These are phyloP conservation scores for Colletotrichum trifolii DNA, from an alignment of 2,329 filamentous ascomycete species.

Conservation along the genomic window DNA sequence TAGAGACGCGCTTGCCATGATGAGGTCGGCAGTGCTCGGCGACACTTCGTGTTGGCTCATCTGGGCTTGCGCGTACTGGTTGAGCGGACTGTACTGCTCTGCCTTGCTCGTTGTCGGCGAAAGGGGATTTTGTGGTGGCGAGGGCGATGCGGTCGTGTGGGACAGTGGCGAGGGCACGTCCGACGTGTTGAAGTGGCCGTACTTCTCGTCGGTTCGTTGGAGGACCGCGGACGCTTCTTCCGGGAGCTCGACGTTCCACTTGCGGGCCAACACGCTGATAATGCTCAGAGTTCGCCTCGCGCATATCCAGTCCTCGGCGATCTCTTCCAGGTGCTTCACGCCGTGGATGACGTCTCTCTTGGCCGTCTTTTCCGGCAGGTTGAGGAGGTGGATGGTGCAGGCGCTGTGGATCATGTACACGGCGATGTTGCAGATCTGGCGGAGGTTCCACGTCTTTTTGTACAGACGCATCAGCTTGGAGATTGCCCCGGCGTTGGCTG, in stretches of 20 bases:
- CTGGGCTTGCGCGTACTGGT: constrained; percentile 46
- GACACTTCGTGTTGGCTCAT: constrained; percentile 40
- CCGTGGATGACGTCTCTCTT: constrained; percentile 90
- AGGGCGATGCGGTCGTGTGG: constrained; percentile 45
- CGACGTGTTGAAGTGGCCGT: constrained; percentile 75
- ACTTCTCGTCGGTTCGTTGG: constrained; percentile 82
- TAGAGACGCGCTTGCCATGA: constrained; percentile 40
- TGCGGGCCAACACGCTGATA: constrained; percentile 83
- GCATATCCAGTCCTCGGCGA: constrained; percentile 93
- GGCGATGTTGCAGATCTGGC: constrained; percentile 95
- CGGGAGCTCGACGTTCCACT: constrained; percentile 89
- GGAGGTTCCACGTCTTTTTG: constrained; percentile 88
- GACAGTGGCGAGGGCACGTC: constrained; percentile 67
- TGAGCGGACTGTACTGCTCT: constrained; percentile 50
- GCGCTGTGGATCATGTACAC: constrained; percentile 96
- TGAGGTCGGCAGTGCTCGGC: constrained; percentile 42
- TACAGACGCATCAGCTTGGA: constrained; percentile 96
- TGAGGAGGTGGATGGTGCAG: constrained; percentile 93
- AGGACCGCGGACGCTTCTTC: constrained; percentile 83
- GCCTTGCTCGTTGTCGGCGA: constrained; percentile 39
- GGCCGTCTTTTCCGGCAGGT: constrained; percentile 91
- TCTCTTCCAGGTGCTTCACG: constrained; percentile 91
- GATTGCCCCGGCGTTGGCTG: constrained; percentile 87
- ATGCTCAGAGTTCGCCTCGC: constrained; percentile 87
- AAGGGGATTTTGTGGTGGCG: constrained; percentile 39